Conservation (phyloP, 345 rosid species). For the Lagerstroemia speciosa region DNA sequence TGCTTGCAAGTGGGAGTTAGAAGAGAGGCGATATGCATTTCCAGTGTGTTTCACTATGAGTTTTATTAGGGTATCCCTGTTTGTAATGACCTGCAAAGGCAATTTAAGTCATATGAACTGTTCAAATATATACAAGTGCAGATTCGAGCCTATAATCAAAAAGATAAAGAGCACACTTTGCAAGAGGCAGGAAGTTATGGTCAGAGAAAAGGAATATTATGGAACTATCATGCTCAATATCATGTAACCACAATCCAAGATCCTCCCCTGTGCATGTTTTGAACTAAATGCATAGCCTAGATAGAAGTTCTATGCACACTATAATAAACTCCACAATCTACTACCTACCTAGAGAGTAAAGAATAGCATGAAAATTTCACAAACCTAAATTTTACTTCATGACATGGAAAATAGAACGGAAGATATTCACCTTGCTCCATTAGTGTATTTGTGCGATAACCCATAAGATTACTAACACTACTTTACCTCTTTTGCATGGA, state of each 20-base stretch:
- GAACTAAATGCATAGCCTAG: neutral
- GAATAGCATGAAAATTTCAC: neutral
- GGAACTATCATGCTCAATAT: neutral
- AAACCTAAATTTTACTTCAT: neutral
- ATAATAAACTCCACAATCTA: neutral
- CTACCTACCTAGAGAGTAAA: neutral
- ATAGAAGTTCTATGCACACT: neutral
- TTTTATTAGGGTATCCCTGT: conserved; percentile 58
- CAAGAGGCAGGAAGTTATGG: neutral
- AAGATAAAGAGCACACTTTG: neutral
- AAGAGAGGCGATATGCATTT: conserved; percentile 37
- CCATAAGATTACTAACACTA: neutral
- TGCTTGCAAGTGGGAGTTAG: conserved; percentile 3
- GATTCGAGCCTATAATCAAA: neutral
- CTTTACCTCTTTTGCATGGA: conserved; percentile 78
- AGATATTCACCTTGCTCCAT: neutral
- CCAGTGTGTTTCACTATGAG: conserved; percentile 84
- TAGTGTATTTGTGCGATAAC: neutral
- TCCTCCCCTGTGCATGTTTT: neutral
- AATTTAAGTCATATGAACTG: neutral
- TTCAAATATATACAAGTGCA: neutral
- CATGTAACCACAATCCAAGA: neutral
- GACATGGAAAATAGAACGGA: neutral
- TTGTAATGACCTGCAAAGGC: conserved; percentile 45
- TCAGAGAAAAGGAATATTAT: neutral